Base-by-base conservation (phyloP, 345 rosid genomes). In the Salix koriyanagi region DNA sequence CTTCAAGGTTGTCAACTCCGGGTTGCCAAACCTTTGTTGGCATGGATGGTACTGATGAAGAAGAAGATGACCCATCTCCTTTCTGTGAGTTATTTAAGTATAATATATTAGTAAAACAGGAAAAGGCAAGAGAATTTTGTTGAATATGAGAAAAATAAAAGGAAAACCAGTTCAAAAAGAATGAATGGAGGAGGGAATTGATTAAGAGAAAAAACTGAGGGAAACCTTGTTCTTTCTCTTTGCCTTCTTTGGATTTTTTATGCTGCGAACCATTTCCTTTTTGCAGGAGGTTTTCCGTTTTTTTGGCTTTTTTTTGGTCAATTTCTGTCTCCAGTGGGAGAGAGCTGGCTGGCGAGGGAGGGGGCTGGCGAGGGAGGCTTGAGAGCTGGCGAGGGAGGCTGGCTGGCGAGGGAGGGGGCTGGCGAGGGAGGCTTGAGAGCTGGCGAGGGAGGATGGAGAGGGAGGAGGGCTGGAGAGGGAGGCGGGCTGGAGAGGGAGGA, bases 21-120 rank as follows among this genome's bases (percentile, higher is more conserved):
- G 98, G 98, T 76, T 90, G 97, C 99, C 98, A 96, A 76, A 96
- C 94, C 86, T 86, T 92, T 7, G 93, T 76, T 11, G 94, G 97
- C 80, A 86, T 77, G 68, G 86, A 67, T 1, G 96, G 92, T 25
- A 78, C 54, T 4, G 87, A 74, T 13, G 95, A 85, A 70, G 93
- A 86, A 5, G 96, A 82, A 39, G 94, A 86, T 74, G 92, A 86
- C 69, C 86, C 93, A 80, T 78, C 90, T 82, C 73, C 89, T 42
- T 78, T 90, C 90, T 87, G 82, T 25, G 69, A 16, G 12, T n/a
- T n/a, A 23, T 58, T 9, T 4, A n/a, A 58, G 15, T 23, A n/a
- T n/a, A 58, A n/a, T 9, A 23, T 52, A 58, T 58, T 58, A 23
- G 64, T 26, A 23, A 23, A 23, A 58, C 25, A 23, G 64, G 5